Percentiles rank a stretch among this genome's conserved stretches.
These are phyloP conservation scores for Monilinia fructigena DNA, from an alignment of 2,329 filamentous ascomycete species.

Conservation along the genomic window DNA sequence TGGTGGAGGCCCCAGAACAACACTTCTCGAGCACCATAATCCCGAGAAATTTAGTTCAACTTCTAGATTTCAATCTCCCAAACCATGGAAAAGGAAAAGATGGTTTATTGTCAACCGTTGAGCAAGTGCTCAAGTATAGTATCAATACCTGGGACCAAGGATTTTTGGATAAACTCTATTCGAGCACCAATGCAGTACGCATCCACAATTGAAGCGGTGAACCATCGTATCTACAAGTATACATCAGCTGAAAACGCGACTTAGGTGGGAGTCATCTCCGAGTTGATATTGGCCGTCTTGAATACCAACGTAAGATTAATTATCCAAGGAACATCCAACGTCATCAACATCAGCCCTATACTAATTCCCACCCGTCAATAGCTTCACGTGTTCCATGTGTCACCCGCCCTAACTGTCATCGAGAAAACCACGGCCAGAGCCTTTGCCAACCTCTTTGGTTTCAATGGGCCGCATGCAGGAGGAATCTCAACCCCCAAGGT, in stretches of 20 bases:
- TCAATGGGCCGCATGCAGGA: constrained; percentile 64
- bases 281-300: constrained; percentile 77
- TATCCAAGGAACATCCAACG: neutral
- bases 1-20: constrained; percentile 48
- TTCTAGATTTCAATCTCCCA: constrained; percentile 60
- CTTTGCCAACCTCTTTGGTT: constrained; percentile 75
- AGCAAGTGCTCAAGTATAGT: constrained; percentile 74
- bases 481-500: constrained; percentile 72
- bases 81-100: constrained; percentile 61
- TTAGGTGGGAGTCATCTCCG: constrained; percentile 77
- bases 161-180: constrained; percentile 93
- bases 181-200: constrained; percentile 75
- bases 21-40: constrained; percentile 62
- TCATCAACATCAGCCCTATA: neutral
- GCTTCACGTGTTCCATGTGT: constrained; percentile 91
- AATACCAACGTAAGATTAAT: constrained; percentile 74
- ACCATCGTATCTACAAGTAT: neutral
- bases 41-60: constrained; percentile 56
- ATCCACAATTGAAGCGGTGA: constrained; percentile 20
- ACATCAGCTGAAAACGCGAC: constrained; percentile 9
- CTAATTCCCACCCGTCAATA: constrained; percentile 38
- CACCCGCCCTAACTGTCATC: constrained; percentile 80
- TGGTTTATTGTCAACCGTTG: constrained; percentile 69
- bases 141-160: constrained; percentile 99
- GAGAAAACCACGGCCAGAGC: constrained; percentile 77